phyloP scores from a whole-genome alignment of 2,329 filamentous ascomycete genomes.

The Alternaria sp. region DNA sequence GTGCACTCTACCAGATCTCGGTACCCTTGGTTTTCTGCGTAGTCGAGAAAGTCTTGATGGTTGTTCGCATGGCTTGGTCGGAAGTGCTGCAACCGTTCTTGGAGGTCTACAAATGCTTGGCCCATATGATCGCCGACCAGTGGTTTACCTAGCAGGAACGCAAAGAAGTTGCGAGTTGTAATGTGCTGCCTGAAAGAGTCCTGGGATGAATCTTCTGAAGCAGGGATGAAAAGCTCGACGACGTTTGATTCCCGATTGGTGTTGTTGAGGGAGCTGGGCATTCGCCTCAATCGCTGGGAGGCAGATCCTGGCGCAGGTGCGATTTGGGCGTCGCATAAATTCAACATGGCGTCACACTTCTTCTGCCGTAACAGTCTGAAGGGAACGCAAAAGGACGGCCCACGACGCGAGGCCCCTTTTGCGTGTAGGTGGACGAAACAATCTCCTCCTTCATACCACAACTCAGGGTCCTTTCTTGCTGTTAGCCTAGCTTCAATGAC shows the following conservation, averaged over 20 bases:
- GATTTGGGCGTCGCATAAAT: conserved; percentile 52
- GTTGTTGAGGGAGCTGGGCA: conserved; percentile 51
- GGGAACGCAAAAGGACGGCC: conserved; percentile 73
- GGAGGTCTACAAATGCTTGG: conserved; percentile 68
- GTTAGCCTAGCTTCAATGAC: conserved; percentile 13
- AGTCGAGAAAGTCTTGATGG: conserved; percentile 68
- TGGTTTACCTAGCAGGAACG: conserved; percentile 71
- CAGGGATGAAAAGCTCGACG: conserved; percentile 74
- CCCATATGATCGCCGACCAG: conserved; percentile 75
- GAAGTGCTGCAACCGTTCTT: conserved; percentile 71
- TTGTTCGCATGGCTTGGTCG: conserved; percentile 65
- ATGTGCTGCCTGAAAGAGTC: conserved; percentile 71
- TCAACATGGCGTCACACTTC: conserved; percentile 69
- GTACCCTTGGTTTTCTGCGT: conserved; percentile 75
- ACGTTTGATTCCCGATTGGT: conserved; percentile 42
- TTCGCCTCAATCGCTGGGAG: conserved; percentile 18
- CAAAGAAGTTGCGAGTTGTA: conserved; percentile 78
- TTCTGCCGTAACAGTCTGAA: conserved; percentile 66
- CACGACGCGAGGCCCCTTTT: conserved; percentile 70
- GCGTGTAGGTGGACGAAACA: conserved; percentile 75
- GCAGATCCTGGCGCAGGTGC: conserved; percentile 22
- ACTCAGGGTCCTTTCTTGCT: conserved; percentile 69
- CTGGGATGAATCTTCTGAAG: conserved; percentile 64
- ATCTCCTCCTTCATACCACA: conserved; percentile 74
- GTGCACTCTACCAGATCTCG: conserved; percentile 71